Evolutionary conservation across 257 asterid genomes (phyloP).

Genomic region (Avicennia marina): DNA sequence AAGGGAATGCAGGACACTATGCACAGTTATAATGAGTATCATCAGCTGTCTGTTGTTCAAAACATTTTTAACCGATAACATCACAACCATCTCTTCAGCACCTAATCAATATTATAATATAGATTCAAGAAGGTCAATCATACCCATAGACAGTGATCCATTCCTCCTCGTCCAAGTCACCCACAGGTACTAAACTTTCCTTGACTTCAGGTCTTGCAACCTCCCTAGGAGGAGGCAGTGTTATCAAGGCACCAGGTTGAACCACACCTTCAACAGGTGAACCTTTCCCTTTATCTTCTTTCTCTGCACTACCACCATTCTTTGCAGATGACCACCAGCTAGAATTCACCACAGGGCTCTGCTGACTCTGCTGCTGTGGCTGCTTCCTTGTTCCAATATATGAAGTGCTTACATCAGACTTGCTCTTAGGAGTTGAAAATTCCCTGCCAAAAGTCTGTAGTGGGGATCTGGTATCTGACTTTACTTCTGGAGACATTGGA

Average conservation of each 20-base stretch:
- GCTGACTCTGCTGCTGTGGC: conserved; percentile 51
- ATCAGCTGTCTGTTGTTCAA: no score
- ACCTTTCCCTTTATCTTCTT: conserved; percentile 85
- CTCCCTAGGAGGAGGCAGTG: conserved; percentile 91
- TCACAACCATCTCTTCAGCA: no score
- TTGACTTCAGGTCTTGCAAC: conserved; percentile 91
- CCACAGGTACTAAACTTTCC: conserved; percentile 58
- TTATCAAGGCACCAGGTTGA: conserved; percentile 80
- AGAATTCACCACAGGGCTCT: conserved; percentile 47
- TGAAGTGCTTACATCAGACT: conserved; percentile 69
- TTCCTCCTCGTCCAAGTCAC: conserved; percentile 77
- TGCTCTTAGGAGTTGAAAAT: conserved; percentile 64
- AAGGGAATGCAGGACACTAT: no score
- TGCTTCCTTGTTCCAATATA: conserved; percentile 52
- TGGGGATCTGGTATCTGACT: conserved; percentile 72
- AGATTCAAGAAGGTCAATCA: no score
- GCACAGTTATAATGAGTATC: no score
- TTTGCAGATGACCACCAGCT: conserved; percentile 90
- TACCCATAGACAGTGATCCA: conserved; percentile 99
- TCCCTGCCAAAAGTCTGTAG: conserved; percentile 43
- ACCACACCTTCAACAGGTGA: conserved; percentile 95
- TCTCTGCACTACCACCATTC: conserved; percentile 63
- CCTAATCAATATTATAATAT: no score
- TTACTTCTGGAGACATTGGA: conserved; percentile 65
- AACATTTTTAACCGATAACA: no score